phyloP scores from a whole-genome alignment of 305 asterid genomes.

The Plantago lanceolata region DNA sequence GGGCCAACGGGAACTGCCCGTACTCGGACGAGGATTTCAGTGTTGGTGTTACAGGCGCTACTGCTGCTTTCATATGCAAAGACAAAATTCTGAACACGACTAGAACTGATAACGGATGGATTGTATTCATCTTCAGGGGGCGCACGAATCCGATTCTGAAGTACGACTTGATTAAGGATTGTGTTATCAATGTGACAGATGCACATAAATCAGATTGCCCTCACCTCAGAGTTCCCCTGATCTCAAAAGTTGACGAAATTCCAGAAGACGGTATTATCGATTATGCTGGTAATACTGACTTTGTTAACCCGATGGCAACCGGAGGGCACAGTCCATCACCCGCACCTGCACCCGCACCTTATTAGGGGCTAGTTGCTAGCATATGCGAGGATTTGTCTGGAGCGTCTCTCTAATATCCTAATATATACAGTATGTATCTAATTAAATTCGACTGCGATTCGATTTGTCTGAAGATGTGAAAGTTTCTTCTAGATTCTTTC shows the following conservation, averaged over 20 bases:
- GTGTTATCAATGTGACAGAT: background rate
- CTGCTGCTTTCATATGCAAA: background rate
- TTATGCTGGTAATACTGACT: slow-evolving; percentile 4
- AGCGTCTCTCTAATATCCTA: no score
- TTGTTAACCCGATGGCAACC: background rate
- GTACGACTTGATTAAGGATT: slow-evolving; percentile 9
- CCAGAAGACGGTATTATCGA: slow-evolving; percentile 8
- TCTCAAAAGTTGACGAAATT: background rate
- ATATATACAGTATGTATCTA: no score
- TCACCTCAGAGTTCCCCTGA: background rate
- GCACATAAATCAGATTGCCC: slow-evolving; percentile 1
- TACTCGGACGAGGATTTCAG: background rate
- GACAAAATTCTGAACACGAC: background rate
- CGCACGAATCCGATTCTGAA: background rate
- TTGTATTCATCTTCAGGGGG: background rate
- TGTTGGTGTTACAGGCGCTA: background rate
- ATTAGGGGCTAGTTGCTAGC: no score
- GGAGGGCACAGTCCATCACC: no score
- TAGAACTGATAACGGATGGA: background rate
- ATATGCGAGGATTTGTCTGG: no score
- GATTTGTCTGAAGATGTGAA: no score
- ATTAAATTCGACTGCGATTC: no score
- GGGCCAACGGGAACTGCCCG: background rate
- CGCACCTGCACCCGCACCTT: background rate
- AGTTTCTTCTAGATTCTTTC: no score